Percentiles rank a stretch among this genome's conserved stretches.
These are phyloP conservation scores for Nakazawaea sp. DNA, from an alignment of 805 yeast species.

Conservation along the genomic window DNA sequence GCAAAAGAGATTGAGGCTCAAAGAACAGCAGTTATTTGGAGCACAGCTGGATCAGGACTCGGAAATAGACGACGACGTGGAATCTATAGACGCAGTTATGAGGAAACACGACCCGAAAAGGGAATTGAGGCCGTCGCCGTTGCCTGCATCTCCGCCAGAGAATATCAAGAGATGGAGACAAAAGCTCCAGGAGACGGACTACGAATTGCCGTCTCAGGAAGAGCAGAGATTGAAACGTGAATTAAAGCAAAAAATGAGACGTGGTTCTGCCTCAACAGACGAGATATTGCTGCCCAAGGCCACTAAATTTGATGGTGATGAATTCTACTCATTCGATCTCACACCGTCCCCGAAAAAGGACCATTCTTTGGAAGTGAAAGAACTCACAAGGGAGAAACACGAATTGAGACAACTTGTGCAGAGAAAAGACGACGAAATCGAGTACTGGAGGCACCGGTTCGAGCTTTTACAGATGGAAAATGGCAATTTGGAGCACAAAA, in stretches of 20 bases:
- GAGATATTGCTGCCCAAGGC: not conserved
- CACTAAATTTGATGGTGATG: not conserved
- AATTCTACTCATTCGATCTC: no score
- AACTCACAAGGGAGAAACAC: not conserved
- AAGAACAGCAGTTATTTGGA: slow-evolving; percentile 5
- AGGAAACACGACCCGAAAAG: slow-evolving; percentile 1
- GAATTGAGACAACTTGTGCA: not conserved
- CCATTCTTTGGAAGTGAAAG: not conserved
- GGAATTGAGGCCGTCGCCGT: slow-evolving; percentile 7
- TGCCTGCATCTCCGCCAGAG: slow-evolving; percentile 8
- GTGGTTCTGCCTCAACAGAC: not conserved
- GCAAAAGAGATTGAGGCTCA: slow-evolving; percentile 4
- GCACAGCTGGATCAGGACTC: not conserved
- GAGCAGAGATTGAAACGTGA: slow-evolving; percentile 1
- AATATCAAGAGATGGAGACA: slow-evolving; percentile 7
- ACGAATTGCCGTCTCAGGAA: slow-evolving; percentile 9
- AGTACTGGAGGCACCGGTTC: not conserved
- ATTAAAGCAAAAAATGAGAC: not conserved
- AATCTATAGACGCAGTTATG: slow-evolving; percentile 8
- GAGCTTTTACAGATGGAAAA: not conserved
- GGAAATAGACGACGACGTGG: not conserved
- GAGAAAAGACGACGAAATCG: not conserved
- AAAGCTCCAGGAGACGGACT: not conserved
- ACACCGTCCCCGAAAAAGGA: no score
- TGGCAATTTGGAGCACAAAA: not conserved